Base-by-base conservation (phyloP, 2,329 filamentous ascomycete species). In the Simplicillium sp. region DNA sequence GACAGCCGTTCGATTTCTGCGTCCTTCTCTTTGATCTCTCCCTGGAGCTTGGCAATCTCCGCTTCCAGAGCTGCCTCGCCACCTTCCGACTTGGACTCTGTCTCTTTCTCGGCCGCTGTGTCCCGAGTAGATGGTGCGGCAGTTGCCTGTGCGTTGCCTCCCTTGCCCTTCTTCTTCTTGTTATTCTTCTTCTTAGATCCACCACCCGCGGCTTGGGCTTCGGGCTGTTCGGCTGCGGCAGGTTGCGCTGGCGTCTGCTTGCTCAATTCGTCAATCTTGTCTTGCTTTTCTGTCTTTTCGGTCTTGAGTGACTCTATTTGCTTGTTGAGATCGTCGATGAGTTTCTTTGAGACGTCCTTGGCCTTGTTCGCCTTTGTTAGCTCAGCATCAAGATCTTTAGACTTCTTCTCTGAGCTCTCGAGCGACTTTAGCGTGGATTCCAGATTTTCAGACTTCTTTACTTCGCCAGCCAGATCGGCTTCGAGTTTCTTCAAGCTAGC, bases 161-260 rank as follows among this genome's bases (percentile, higher is more conserved):
- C 78, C 67, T 89, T 90, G 62, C 82, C 84, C 73, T 94, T 95
- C 68, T 90, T 94, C 58, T 86, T 86, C 48, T 88, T 94, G 60
- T 86, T 89, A 62, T 87, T 94, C 64, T 88, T 90, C 44, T 72
- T 75, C 45, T 68, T 68, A 0, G 54, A 54, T 3, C 48, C 46
- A 7, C 53, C 43, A 1, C 59, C 31, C 1, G 54, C 39, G 1
- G 59, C 34, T 4, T 58, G 47, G 12, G 53, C 46, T 8, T 54
- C 44, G 13, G 55, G 45, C 2, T 55, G 46, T 4, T 52, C 44
- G 4, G 49, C 34, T n/a, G 50, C 17, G 6, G 54, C 18, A 11
- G 55, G 34, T 16, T 53, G 46, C 1, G 52, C 40, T 33, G 66
- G 61, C 11, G 73, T 62, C 48, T 71, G 66, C 44, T 64, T 57